A percentile compares a stretch with the other conserved stretches of the same genome.
Evolutionary conservation across 2,329 filamentous ascomycete species (phyloP).

Genomic region (Pestalotiopsis sp.): DNA sequence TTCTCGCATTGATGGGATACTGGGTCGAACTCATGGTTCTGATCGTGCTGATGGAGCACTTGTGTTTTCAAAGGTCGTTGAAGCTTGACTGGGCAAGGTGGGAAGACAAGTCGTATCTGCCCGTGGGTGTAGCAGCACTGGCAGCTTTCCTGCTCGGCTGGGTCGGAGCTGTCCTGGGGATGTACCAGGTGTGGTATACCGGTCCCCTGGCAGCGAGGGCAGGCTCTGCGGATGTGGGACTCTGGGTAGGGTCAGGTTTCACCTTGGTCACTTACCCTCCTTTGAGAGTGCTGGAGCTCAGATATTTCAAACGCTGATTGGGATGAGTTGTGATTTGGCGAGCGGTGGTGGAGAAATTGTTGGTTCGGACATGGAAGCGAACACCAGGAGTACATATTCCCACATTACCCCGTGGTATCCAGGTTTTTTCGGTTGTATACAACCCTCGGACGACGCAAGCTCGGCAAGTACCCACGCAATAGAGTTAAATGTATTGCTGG

Average conservation of each 20-base stretch:
- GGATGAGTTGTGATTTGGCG: background rate
- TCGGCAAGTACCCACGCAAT: background rate
- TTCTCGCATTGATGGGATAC: constrained; percentile 72
- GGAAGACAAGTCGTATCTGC: constrained; percentile 60
- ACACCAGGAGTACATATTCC: background rate
- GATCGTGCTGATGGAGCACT: constrained; percentile 63
- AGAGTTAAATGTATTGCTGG: background rate
- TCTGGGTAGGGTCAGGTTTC: constrained; percentile 4
- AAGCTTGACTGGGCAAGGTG: constrained; percentile 64
- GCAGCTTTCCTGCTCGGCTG: constrained; percentile 66
- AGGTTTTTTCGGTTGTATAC: too few relatives aligned
- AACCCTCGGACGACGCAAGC: background rate
- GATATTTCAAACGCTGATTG: constrained; percentile 14
- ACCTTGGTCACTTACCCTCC: constrained; percentile 10
- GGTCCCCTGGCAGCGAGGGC: constrained; percentile 50
- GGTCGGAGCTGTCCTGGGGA: constrained; percentile 66
- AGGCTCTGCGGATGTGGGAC: constrained; percentile 17
- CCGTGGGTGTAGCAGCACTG: constrained; percentile 63
- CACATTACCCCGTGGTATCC: too few relatives aligned
- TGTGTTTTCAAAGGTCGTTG: constrained; percentile 57
- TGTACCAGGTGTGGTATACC: constrained; percentile 72
- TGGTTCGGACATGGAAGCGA: background rate
- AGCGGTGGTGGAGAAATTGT: too few relatives aligned
- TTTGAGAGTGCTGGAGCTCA: constrained; percentile 15
- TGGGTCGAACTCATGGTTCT: constrained; percentile 51